Evolutionary conservation across 2,329 filamentous ascomycete species (phyloP), one percentile per base, ranked within the genome.

Genomic region (Aureobasidium leucospermi): DNA sequence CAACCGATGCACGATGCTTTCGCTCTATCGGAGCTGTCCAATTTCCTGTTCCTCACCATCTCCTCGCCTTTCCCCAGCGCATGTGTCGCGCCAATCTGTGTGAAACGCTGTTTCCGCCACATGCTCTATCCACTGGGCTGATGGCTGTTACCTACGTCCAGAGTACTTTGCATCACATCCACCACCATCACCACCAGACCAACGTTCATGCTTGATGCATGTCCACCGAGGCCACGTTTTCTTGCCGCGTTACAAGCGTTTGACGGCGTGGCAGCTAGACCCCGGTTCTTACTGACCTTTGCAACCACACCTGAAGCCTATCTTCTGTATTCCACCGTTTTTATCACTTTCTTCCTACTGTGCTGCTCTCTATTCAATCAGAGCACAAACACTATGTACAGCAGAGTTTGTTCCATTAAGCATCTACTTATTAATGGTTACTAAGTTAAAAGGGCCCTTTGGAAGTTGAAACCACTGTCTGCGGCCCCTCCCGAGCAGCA

Each of bases 191-290:
- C 34, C 34, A 41, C 29, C 45, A 31, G 29, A 32, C 38, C n/a
- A 46, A 46, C 41, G 52, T 45, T 46, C 41, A 56, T 46, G 51
- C 51, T 39, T 31, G 51, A 55, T 45, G 51, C 52, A 56, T 45
- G 41, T 29, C 29, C 51, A 42, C 51, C 51, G 29, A 43, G 39
- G 51, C 51, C 52, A 56, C 52, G 52, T 56, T 56, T 56, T 56
- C 16, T 41, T 56, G 52, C 52, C 52, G 41, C 52, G 52, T 46
- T 46, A 29, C 16, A 41, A 46, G 52, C 52, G 39, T 56, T 56
- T 45, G 41, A 56, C 41, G 52, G 52, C 52, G 52, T 56, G 52
- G 41, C 52, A 36, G 52, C 42, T 56, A 32, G 52, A 56, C 52
- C 52, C 52, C 28, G 51, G 39, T 55, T 29, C 29, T 55, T 38